phyloP scores from a whole-genome alignment of 371 early-diverging fungal species.

The Mortierella sp. region DNA sequence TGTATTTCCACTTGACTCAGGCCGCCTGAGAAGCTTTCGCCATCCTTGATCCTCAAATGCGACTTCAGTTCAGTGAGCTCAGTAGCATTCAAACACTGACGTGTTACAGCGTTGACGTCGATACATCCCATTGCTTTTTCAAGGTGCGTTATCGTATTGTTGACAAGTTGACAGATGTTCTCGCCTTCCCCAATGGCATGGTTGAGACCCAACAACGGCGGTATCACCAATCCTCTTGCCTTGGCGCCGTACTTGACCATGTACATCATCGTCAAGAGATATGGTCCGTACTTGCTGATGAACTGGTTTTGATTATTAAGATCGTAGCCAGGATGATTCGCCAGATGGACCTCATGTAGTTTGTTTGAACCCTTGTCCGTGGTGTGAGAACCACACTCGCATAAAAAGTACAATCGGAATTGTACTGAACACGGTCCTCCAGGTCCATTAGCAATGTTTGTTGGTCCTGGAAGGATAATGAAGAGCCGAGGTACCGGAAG shows the following conservation, averaged over 20 bases:
- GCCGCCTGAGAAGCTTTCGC: constrained; percentile 2
- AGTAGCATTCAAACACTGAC: no score
- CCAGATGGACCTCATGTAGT: constrained; percentile 1
- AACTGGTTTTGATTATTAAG: background rate
- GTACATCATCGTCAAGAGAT: constrained; percentile 1
- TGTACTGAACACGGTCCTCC: background rate
- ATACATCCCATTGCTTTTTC: background rate
- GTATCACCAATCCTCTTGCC: background rate
- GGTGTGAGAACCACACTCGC: constrained; percentile 7
- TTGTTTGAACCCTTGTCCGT: no score
- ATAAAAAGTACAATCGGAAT: background rate
- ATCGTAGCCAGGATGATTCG: constrained; percentile 9
- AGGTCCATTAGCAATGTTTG: background rate
- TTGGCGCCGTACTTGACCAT: constrained; percentile 2
- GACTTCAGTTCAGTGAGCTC: background rate
- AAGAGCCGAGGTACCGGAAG: constrained; percentile 25
- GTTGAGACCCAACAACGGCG: background rate
- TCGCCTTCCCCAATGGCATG: background rate
- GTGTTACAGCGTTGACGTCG: no score
- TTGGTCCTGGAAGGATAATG: constrained; percentile 21
- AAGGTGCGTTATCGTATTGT: background rate
- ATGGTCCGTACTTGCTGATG: constrained; percentile 7
- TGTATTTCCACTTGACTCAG: background rate
- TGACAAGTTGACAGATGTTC: background rate
- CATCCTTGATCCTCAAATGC: constrained; percentile 6